Evolutionary conservation across 345 rosid genomes (phyloP), one percentile per base, ranked within the genome.

Genomic region (Firmiana major): DNA sequence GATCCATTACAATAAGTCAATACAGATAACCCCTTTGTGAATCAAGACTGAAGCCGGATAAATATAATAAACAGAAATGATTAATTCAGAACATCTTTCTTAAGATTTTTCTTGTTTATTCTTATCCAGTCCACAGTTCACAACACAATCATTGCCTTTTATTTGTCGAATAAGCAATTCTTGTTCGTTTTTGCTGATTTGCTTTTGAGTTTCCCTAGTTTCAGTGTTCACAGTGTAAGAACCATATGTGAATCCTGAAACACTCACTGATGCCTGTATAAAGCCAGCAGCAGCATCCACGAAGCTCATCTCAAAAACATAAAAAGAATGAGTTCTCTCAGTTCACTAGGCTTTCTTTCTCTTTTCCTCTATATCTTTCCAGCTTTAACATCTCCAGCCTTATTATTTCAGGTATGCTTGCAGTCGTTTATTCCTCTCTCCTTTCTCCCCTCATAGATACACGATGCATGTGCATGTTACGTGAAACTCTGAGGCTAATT

Each of bases 401-500:
- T 91, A n/a, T 40, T 90, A 57, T 90, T 93, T 72, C 96, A 93
- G 92, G 97, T 87, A 67, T 48, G 42, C 53, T 31, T 21, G 12
- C 59, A 24, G 26, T 63, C 69, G 19, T 28, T 55, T 34, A 16
- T 28, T 28, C 42, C 38, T 48, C 36, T 72, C 22, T 7, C 6
- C 12, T 31, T 55, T 22, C 19, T 21, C 12, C 60, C 26, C 60
- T 0, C 4, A 51, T 5, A 49, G 1, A 49, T 6, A 49, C 19
- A 4, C 40, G 15, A 15, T 49, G 1, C 19, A 49, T 49, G 19
- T 49, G 9, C 10, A 54, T 54, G 19, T 7, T 21, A 22, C n/a
- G 46, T 10, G 72, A 1, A 22, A 6, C 17, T 51, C 9, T 34
- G 26, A 1, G 43, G 15, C 21, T 38, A 76, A 55, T 67, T 28